These are phyloP conservation scores for Cyphellophora europaea DNA, from an alignment of 2,329 filamentous ascomycete genomes.

Conservation along the genomic window DNA sequence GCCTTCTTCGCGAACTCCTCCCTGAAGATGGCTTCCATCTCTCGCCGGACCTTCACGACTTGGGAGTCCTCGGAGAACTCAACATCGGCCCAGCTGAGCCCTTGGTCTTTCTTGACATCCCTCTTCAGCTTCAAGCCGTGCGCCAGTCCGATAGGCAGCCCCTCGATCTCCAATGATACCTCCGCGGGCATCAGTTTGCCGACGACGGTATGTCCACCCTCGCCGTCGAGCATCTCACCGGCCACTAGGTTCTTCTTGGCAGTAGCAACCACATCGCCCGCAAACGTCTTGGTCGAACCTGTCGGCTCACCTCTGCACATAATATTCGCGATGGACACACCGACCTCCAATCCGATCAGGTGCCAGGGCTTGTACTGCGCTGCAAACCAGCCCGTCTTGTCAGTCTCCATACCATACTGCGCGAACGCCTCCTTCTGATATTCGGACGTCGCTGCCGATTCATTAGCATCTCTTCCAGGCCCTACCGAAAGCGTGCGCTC, in stretches of 20 bases:
- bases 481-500: too few species aligned
- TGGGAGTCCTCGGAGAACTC: conserved; percentile 31
- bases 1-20: conserved; percentile 6
- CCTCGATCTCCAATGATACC: conserved; percentile 31
- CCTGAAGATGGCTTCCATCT: conserved; percentile 33
- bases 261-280: conserved; percentile 37
- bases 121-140: conserved; percentile 33
- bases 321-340: conserved; percentile 35
- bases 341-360: conserved; percentile 38
- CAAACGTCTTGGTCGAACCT: conserved; percentile 34
- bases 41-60: conserved; percentile 30
- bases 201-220: conserved; percentile 37
- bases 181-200: conserved; percentile 33
- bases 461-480: conserved; percentile 28
- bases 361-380: conserved; percentile 40
- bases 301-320: conserved; percentile 38
- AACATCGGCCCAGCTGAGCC: conserved; percentile 36
- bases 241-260: conserved; percentile 35
- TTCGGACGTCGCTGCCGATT: conserved; percentile 38
- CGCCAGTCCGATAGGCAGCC: conserved; percentile 34
- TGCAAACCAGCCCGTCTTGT: conserved; percentile 31
- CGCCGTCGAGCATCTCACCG: conserved; percentile 36
- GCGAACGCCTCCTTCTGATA: conserved; percentile 44
- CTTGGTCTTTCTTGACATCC: conserved; percentile 31
- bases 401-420: conserved; percentile 39